A percentile compares a stretch with the other conserved stretches of the same genome.
phyloP scores from a whole-genome alignment of 2,329 filamentous ascomycete species.

The Fusarium citri region DNA sequence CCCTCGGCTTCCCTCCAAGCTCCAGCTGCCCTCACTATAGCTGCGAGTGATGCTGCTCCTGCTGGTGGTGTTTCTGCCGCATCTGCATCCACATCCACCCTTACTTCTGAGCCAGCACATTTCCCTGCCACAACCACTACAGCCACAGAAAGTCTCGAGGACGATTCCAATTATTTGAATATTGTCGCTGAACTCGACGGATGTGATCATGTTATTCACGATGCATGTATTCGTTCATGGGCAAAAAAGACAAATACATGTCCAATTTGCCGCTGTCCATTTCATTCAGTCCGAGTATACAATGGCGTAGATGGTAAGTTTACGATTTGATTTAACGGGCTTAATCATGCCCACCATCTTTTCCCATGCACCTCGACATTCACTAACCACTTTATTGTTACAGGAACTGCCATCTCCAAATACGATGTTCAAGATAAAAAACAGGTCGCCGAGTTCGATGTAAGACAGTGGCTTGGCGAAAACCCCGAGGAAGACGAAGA shows the following conservation, averaged over 20 bases:
- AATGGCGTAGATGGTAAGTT: constrained; percentile 80
- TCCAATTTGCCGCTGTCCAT: constrained; percentile 92
- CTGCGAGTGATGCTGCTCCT: constrained; percentile 29
- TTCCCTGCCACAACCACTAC: constrained; percentile 41
- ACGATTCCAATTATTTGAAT: constrained; percentile 53
- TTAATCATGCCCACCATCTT: constrained; percentile 33
- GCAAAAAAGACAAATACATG: constrained; percentile 97
- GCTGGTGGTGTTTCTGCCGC: constrained; percentile 37
- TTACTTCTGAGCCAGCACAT: constrained; percentile 21
- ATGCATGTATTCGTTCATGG: constrained; percentile 93
- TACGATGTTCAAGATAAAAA: constrained; percentile 83
- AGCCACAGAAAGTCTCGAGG: constrained; percentile 41
- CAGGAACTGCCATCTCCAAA: constrained; percentile 67
- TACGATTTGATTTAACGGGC: neutral
- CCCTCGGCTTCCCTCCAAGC: constrained; percentile 45
- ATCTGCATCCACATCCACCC: constrained; percentile 31
- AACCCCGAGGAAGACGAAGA: constrained; percentile 79
- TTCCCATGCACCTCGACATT: constrained; percentile 27
- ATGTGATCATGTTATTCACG: constrained; percentile 92
- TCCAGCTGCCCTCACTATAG: constrained; percentile 36
- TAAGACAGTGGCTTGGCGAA: constrained; percentile 78
- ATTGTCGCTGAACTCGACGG: constrained; percentile 72
- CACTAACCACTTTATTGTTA: constrained; percentile 33
- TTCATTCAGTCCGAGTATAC: constrained; percentile 90
- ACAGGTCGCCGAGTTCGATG: constrained; percentile 90